These are phyloP conservation scores for Darksidea phi DNA, from an alignment of 495 filamentous ascomycete genomes.

Conservation along the genomic window DNA sequence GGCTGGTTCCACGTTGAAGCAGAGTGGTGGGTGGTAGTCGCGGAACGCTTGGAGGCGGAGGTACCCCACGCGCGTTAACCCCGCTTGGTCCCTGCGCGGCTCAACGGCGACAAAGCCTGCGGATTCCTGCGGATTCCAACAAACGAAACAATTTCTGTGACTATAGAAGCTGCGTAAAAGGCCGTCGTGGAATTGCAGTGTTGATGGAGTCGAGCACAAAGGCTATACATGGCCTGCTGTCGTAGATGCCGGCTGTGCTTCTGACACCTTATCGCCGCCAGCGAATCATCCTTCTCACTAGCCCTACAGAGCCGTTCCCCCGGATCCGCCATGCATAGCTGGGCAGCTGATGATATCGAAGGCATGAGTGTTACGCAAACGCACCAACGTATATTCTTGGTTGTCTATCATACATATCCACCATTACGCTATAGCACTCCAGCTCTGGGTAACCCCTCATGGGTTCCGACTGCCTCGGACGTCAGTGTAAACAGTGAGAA, in stretches of 20 bases:
- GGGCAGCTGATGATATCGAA: not conserved
- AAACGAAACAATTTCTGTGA: too few relatives aligned
- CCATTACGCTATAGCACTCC: not conserved
- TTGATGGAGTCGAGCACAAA: too few relatives aligned
- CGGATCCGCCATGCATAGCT: not conserved
- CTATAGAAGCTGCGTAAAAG: too few relatives aligned
- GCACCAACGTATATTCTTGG: not conserved
- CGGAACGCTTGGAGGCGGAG: not conserved
- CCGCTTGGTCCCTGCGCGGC: too few relatives aligned
- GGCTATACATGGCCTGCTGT: too few relatives aligned
- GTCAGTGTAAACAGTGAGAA: not conserved
- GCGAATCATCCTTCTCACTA: too few relatives aligned
- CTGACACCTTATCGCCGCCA: too few relatives aligned
- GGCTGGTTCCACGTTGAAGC: not conserved
- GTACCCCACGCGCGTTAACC: too few relatives aligned
- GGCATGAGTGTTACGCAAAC: not conserved
- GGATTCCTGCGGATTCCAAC: too few relatives aligned
- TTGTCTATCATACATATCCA: slow-evolving; percentile 3
- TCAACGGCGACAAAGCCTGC: too few relatives aligned
- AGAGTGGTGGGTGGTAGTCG: not conserved
- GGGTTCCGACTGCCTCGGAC: not conserved
- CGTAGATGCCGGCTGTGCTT: too few relatives aligned
- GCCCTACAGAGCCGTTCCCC: not conserved
- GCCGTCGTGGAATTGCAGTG: too few relatives aligned
- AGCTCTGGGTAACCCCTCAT: not conserved